phyloP scores from a whole-genome alignment of 352 stramenopile genomes.

The Phytophthora pluvialis region DNA sequence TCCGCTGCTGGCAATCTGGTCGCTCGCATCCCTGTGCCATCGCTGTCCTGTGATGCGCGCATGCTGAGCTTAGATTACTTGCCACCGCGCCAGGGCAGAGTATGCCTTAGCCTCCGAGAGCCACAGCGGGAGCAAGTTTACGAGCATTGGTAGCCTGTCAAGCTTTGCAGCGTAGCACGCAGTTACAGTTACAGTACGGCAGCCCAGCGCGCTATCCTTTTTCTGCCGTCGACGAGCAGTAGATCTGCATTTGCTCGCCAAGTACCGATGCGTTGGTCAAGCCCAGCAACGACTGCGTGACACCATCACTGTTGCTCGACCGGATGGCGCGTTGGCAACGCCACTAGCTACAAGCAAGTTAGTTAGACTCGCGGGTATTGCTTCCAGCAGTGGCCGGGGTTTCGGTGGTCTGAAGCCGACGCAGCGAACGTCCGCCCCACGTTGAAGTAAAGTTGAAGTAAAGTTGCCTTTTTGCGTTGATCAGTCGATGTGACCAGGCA shows the following conservation, averaged over 20 bases:
- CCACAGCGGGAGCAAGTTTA: not conserved
- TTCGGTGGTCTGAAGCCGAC: no score
- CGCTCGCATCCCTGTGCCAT: not conserved
- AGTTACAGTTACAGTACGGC: no score
- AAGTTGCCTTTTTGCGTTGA: constrained; percentile 1
- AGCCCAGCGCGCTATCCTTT: no score
- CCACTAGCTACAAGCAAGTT: no score
- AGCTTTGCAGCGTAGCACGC: not conserved
- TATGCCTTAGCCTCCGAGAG: not conserved
- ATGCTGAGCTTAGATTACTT: not conserved
- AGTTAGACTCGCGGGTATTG: no score
- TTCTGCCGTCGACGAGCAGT: no score
- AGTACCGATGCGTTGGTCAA: no score
- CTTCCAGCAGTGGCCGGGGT: no score
- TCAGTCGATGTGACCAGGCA: not conserved
- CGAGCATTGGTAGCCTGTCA: not conserved
- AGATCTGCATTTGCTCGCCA: not conserved
- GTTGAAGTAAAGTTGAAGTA: constrained; percentile 29
- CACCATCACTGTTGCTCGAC: no score
- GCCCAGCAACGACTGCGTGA: no score
- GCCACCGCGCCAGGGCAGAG: not conserved
- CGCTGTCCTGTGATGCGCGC: not conserved
- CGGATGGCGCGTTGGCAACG: not conserved
- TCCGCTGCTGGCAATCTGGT: not conserved
- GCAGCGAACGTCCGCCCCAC: not conserved